Evolutionary conservation across 768 basidiomycete genomes (phyloP).

Genomic region (Auricularia cornea): DNA sequence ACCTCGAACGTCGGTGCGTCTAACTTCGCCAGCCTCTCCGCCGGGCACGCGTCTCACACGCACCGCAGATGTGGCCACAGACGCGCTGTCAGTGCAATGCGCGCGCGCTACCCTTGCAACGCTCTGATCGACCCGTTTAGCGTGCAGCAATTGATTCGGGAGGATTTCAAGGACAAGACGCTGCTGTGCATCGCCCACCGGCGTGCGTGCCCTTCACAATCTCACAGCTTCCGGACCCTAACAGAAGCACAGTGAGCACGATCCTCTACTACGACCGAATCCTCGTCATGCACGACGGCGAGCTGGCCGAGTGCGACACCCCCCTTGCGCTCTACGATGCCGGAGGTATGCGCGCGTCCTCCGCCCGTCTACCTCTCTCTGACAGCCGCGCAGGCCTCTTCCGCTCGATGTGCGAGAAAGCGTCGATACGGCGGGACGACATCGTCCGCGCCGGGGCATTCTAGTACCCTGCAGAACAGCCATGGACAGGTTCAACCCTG

Average conservation of each 20-base stretch:
- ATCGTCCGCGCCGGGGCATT: constrained; percentile 27
- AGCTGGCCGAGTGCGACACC: constrained; percentile 65
- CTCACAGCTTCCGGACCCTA: background rate
- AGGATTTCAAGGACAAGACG: constrained; percentile 1
- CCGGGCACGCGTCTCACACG: constrained; percentile 34
- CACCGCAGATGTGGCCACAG: constrained; percentile 16
- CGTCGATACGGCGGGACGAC: constrained; percentile 46
- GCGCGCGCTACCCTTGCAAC: background rate
- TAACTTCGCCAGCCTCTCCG: too few relatives aligned
- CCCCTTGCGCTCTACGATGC: constrained; percentile 57
- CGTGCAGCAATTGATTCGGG: constrained; percentile 3
- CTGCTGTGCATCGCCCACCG: constrained; percentile 6
- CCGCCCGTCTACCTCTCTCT: constrained; percentile 17
- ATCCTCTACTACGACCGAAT: constrained; percentile 61
- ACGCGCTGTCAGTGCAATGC: background rate
- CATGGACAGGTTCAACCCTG: too few relatives aligned
- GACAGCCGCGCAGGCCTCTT: constrained; percentile 37
- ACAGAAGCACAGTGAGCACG: constrained; percentile 26
- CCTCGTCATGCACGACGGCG: constrained; percentile 66
- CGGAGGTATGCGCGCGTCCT: constrained; percentile 15
- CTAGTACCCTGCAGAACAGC: too few relatives aligned
- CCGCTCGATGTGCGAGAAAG: constrained; percentile 61
- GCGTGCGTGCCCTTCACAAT: constrained; percentile 12
- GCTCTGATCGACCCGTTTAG: constrained; percentile 18
- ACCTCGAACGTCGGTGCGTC: constrained; percentile 47